phyloP scores from a whole-genome alignment of 331 rosid species.

The Arachis monticola region DNA sequence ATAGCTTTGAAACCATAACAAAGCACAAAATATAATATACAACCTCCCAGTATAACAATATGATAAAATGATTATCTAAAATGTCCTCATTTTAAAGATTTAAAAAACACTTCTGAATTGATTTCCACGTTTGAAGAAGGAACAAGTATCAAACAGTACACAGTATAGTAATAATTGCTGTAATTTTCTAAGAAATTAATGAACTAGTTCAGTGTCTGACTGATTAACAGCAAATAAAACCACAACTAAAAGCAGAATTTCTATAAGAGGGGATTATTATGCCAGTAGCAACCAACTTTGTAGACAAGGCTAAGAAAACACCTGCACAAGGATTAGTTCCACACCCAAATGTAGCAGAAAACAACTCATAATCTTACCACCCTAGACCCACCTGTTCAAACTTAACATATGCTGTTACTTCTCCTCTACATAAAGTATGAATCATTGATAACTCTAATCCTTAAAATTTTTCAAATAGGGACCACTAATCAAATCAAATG shows the following conservation, averaged over 20 bases:
- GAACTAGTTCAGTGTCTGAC: no score
- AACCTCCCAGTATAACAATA: background rate
- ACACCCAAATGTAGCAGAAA: background rate
- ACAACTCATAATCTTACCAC: background rate
- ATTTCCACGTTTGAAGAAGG: background rate
- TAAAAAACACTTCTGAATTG: background rate
- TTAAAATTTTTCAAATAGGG: no score
- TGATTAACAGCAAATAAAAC: background rate
- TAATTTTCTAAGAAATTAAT: background rate
- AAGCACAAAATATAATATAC: constrained; percentile 12
- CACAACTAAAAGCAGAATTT: constrained; percentile 11
- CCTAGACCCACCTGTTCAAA: background rate
- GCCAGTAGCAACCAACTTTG: background rate
- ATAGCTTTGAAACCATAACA: constrained; percentile 15
- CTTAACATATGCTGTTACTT: background rate
- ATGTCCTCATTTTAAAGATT: background rate
- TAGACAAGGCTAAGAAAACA: background rate
- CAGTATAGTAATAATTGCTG: background rate
- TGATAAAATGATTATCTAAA: background rate
- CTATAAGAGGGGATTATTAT: background rate
- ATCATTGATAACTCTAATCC: background rate
- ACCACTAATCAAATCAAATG: no score
- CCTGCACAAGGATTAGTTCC: background rate
- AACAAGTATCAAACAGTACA: constrained; percentile 20
- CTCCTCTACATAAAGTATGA: background rate